Percentiles rank a stretch among this genome's conserved stretches.
Evolutionary conservation across 2,329 filamentous ascomycete genomes (phyloP).

Genomic region (Botrytis elliptica): DNA sequence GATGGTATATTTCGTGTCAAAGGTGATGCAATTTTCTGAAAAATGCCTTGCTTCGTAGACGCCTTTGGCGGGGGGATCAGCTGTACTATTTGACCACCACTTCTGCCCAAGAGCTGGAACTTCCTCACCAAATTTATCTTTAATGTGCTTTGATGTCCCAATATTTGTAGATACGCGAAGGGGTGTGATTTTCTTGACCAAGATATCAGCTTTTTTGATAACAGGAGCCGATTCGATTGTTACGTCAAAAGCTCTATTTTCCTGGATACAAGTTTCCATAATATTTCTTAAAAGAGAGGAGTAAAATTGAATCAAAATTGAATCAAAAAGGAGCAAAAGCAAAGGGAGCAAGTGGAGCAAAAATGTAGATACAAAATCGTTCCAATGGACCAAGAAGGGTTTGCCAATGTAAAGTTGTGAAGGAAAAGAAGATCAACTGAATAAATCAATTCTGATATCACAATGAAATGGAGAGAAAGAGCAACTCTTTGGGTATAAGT

Average conservation of each 20-base stretch:
- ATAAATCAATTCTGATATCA: background rate
- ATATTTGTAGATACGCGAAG: slow-evolving; percentile 26
- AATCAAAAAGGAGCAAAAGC: slow-evolving; percentile 16
- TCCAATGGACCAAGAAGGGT: slow-evolving; percentile 38
- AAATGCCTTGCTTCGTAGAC: background rate
- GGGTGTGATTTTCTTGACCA: background rate
- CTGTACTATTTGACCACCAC: background rate
- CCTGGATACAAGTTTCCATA: slow-evolving; percentile 31
- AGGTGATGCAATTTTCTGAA: background rate
- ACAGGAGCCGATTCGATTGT: slow-evolving; percentile 36
- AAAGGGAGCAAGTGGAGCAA: slow-evolving; percentile 27
- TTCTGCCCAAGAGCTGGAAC: background rate
- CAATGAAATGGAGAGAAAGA: background rate
- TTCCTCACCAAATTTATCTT: background rate
- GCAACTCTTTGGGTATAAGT: background rate
- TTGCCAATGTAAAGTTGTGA: slow-evolving; percentile 21
- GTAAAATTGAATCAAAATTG: slow-evolving; percentile 8
- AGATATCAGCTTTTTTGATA: background rate
- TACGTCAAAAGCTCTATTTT: slow-evolving; percentile 21
- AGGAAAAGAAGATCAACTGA: background rate
- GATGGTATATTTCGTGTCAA: slow-evolving; percentile 11
- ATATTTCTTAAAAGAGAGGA: slow-evolving; percentile 17
- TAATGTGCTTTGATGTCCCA: slow-evolving; percentile 33
- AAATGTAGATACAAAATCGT: slow-evolving; percentile 38
- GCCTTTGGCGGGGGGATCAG: background rate